Evolutionary conservation across 345 rosid genomes (phyloP).

Genomic region (thale cress (Arabidopsis thaliana)): TAIR10.1 NC_003070.9:23379501-23380000

Average conservation of each 20-base stretch:
- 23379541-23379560: not conserved
- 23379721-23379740: not conserved
- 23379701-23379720: not conserved
- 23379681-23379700: not conserved
- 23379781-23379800: constrained; percentile 28
- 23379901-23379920: accelerated
- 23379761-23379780: constrained; percentile 30
- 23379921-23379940: not conserved
- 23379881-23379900: constrained; percentile 5
- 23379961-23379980: too few relatives aligned
- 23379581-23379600: not conserved
- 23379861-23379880: not conserved
- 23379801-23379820: constrained; percentile 26
- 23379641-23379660: constrained; percentile 8
- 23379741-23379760: constrained; percentile 26
- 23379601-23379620: constrained; percentile 8
- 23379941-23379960: not conserved
- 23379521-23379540: not conserved
- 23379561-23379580: not conserved
- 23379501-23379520: not conserved
- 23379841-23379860: constrained; percentile 8
- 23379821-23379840: not conserved
- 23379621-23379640: constrained; percentile 15
- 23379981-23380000: not conserved
- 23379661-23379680: constrained; percentile 13